These are phyloP conservation scores for Phytopythium ostracodes DNA, from an alignment of 352 stramenopile species.

Conservation along the genomic window DNA sequence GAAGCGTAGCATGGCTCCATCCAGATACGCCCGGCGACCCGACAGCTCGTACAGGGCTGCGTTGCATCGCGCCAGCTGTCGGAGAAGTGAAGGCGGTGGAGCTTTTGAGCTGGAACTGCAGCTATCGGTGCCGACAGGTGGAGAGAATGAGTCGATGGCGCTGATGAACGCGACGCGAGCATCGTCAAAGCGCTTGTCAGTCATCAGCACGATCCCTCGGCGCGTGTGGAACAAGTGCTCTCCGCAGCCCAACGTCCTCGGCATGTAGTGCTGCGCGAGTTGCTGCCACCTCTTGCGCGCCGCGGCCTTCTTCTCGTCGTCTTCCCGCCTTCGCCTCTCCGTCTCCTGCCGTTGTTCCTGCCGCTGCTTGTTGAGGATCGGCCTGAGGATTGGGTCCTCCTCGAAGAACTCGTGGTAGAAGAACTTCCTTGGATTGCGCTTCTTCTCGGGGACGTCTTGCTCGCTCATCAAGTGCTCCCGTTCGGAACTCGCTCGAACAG, in stretches of 20 bases:
- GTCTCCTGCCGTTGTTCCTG: not conserved
- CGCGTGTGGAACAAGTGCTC: constrained; percentile 14
- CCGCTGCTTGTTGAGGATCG: constrained; percentile 13
- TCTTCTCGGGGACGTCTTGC: constrained; percentile 34
- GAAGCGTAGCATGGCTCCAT: constrained; percentile 45
- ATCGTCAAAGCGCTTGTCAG: constrained; percentile 17
- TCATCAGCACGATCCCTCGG: constrained; percentile 41
- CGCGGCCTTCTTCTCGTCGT: constrained; percentile 16
- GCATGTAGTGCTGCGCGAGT: constrained; percentile 41
- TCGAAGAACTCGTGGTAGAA: constrained; percentile 79
- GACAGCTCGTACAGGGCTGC: constrained; percentile 28
- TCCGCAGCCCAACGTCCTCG: constrained; percentile 25
- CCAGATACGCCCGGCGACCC: constrained; percentile 27
- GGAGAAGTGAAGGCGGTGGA: constrained; percentile 23
- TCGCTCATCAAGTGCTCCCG: constrained; percentile 26
- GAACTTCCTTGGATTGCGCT: constrained; percentile 42
- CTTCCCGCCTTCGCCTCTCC: constrained; percentile 7
- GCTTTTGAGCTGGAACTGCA: constrained; percentile 10
- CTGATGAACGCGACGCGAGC: constrained; percentile 12
- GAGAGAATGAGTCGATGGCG: constrained; percentile 8
- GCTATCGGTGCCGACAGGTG: not conserved
- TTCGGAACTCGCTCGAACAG: constrained; percentile 23
- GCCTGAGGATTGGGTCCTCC: constrained; percentile 39
- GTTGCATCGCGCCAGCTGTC: constrained; percentile 43
- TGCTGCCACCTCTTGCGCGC: constrained; percentile 37